Evolutionary conservation across 805 yeast species (phyloP).

Genomic region (Komagataella ulmi): DNA sequence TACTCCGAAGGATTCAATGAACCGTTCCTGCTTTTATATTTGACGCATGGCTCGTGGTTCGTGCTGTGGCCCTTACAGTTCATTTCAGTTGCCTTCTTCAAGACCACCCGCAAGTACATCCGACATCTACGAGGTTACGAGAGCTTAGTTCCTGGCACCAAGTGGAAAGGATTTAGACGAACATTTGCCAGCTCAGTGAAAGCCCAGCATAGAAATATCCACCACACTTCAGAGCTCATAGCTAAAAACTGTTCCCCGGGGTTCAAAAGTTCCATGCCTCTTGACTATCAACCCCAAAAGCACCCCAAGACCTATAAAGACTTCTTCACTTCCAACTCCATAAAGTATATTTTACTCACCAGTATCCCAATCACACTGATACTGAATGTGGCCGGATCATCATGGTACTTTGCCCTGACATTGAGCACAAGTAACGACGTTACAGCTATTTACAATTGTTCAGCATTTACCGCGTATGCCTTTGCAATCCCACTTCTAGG

Average conservation of each 20-base stretch:
- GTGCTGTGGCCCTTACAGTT: constrained; percentile 61
- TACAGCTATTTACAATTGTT: constrained; percentile 83
- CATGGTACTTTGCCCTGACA: constrained; percentile 81
- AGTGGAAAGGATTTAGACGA: constrained; percentile 17
- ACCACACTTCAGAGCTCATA: constrained; percentile 21
- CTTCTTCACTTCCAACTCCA: constrained; percentile 30
- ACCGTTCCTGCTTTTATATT: constrained; percentile 49
- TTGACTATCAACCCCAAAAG: constrained; percentile 14
- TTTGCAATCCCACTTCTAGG: constrained; percentile 66
- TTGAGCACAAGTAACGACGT: constrained; percentile 75
- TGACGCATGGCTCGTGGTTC: constrained; percentile 77
- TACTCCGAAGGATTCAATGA: constrained; percentile 47
- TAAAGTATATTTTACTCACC: constrained; percentile 30
- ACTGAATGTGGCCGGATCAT: constrained; percentile 60
- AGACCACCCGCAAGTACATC: constrained; percentile 21
- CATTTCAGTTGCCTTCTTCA: constrained; percentile 28
- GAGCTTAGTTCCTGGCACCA: constrained; percentile 1
- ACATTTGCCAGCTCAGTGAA: constrained; percentile 22
- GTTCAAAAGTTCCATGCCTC: constrained; percentile 12
- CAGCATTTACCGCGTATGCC: constrained; percentile 78
- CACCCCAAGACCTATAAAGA: constrained; percentile 15
- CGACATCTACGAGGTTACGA: constrained; percentile 7
- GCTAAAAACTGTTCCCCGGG: constrained; percentile 13
- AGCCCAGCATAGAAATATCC: constrained; percentile 28
- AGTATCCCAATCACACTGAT: constrained; percentile 36